These are phyloP conservation scores for Botrytis paeoniae DNA, from an alignment of 2,329 filamentous ascomycete species.

Conservation along the genomic window DNA sequence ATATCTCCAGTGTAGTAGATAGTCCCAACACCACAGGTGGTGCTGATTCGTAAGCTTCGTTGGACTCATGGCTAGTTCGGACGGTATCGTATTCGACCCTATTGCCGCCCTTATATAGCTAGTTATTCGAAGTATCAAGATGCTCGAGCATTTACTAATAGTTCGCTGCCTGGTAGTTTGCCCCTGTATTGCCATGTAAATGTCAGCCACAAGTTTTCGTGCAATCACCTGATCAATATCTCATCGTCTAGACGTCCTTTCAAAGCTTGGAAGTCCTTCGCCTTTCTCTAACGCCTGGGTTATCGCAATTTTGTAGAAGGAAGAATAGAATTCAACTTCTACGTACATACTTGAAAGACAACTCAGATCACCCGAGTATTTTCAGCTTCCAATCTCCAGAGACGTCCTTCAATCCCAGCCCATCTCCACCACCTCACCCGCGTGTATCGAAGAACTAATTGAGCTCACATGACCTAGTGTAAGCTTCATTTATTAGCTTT, in stretches of 20 bases:
- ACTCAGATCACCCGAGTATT: neutral
- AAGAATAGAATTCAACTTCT: neutral
- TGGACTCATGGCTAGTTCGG: neutral
- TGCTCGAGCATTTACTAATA: neutral
- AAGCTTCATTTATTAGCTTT: neutral
- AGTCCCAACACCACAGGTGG: neutral
- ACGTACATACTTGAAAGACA: neutral
- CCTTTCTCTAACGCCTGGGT: neutral
- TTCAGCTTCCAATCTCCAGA: neutral
- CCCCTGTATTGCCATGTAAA: neutral
- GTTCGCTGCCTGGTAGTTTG: fast-evolving
- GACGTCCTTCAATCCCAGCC: neutral
- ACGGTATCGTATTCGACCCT: fast-evolving
- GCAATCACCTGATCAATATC: neutral
- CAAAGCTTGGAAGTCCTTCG: neutral
- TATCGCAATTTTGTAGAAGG: fast-evolving
- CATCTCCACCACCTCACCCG: neutral
- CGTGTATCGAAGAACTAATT: neutral
- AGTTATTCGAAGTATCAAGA: neutral
- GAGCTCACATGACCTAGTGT: neutral
- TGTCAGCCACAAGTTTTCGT: neutral
- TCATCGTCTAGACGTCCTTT: neutral
- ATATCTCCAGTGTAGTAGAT: fast-evolving
- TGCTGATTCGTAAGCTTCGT: neutral
- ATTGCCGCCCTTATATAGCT: neutral